These are phyloP conservation scores for Ambispora gerdemannii DNA, from an alignment of 192 early-diverging fungal species.

Conservation along the genomic window DNA sequence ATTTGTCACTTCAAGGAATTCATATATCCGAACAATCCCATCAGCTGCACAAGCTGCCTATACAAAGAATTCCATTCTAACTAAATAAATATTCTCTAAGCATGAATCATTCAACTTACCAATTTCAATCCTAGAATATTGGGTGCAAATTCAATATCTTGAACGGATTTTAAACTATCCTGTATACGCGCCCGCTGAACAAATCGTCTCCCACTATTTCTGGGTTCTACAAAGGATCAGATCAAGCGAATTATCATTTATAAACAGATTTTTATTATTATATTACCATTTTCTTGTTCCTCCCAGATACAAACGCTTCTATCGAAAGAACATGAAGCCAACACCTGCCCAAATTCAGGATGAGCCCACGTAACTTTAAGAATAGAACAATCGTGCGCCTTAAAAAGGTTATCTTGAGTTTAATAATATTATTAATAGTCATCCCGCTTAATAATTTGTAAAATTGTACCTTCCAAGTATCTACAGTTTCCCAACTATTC, in stretches of 20 bases:
- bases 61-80: no score
- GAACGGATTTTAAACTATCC: slow-evolving; percentile 71
- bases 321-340: slow-evolving; percentile 92
- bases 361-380: slow-evolving; percentile 90
- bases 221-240: slow-evolving; percentile 37
- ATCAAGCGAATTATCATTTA: background rate
- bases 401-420: background rate
- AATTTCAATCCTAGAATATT: slow-evolving; percentile 75
- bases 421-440: no score
- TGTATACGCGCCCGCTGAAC: slow-evolving; percentile 53
- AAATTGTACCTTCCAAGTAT: slow-evolving; percentile 70
- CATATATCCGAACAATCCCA: slow-evolving; percentile 83
- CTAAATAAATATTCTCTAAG: no score
- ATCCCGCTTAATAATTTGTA: no score
- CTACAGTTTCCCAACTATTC: slow-evolving; percentile 72
- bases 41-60: slow-evolving; percentile 79
- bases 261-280: no score
- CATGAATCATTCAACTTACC: no score
- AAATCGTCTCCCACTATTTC: slow-evolving; percentile 70
- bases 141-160: slow-evolving; percentile 89
- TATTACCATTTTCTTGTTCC: slow-evolving; percentile 67
- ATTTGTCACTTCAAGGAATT: slow-evolving; percentile 76
- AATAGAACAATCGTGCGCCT: slow-evolving; percentile 85
- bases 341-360: slow-evolving; percentile 91
- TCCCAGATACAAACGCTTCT: slow-evolving; percentile 90